Evolutionary conservation across 192 early-diverging fungal genomes (phyloP), one percentile per base, ranked within the genome.

Genomic region (Rhizophagus clarus): DNA sequence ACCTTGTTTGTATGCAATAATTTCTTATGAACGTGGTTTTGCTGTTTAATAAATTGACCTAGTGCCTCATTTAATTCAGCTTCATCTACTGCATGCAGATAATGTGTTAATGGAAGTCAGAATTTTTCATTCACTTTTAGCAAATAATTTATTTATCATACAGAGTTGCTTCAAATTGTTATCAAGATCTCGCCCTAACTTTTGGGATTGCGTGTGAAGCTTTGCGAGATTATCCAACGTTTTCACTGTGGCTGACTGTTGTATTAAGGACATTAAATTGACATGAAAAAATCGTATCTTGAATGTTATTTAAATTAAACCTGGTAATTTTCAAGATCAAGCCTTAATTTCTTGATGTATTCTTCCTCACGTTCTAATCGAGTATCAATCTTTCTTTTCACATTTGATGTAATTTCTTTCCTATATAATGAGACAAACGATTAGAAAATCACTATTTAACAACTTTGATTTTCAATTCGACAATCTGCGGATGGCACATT

Each of bases 271-370:
- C 12, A 4, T 67, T 28, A 31, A 31, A 2, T 7, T 17, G 17
- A 31, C 32, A 32, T 5, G 2, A 56, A 56, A 6, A 56, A 22
- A 22, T 22, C 1, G 15, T 17, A 31, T 67, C 6, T 67, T 12
- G 14, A 67, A 32, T 7, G 0, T 24, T 67, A 31, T 29, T 2
- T n/a, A 32, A 66, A 15, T 66, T 66, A 29, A 66, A 67, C 64
- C 64, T 67, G 64, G 31, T 67, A 67, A 32, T 31, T 67, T 7
- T 67, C 64, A 67, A 67, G 17, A 14, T 28, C 64, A 31, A 67
- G 2, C 15, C 31, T 67, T 20, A 32, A 17, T 31, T 67, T 67
- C 7, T 67, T 67, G 14, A 32, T 67, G 31, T 31, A 67, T 20
- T 26, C 28, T 17, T 67, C 4, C 7, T 67, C 64, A 7, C 11